Evolutionary conservation across 176 grass and related monocot species (phyloP), one percentile per base, ranked within the genome.

Genomic region (Phragmites australis): DNA sequence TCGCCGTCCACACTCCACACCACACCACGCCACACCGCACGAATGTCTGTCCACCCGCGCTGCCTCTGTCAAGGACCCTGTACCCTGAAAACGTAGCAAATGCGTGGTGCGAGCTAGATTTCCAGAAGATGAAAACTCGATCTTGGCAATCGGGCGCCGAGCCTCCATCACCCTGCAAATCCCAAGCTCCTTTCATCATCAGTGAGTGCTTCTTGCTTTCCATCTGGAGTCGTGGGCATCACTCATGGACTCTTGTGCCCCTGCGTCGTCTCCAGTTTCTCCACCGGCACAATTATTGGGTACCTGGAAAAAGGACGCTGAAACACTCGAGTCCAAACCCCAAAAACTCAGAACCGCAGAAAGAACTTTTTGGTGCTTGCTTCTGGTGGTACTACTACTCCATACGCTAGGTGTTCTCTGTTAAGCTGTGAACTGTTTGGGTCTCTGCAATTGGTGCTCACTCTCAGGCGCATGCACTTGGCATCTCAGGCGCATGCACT

Each of bases 21-120:
- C n/a, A n/a, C n/a, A n/a, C n/a, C n/a, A n/a, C n/a, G n/a, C n/a
- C n/a, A n/a, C n/a, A 16, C 86, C 79, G 54, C 82, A 88, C 85
- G 89, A 77, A 91, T 91, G 84, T 81, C 84, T 84, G 85, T 87
- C 89, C 85, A 9, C 56, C 30, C 64, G 71, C 87, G 45, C n/a
- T 2, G 17, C 68, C 49, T 1, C 68, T 21, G 81, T 56, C 69
- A 30, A 32, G 46, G 40, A 45, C 87, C 44, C 78, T 54, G 63
- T 55, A 29, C 49, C 64, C 77, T 68, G 77, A 56, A 79, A 79
- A 37, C 58, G 62, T 14, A 23, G 15, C 59, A 62, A 1, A 15
- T 29, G 29, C 59, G 29, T 7, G 34, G 34, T 37, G 5, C 34
- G 34, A 37, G 34, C 34, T 37, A 37, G 3, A 2, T 37, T 37